A percentile compares a stretch with the other conserved stretches of the same genome.
phyloP scores from a whole-genome alignment of 495 filamentous ascomycete species.

The Lindgomyces ingoldianus region DNA sequence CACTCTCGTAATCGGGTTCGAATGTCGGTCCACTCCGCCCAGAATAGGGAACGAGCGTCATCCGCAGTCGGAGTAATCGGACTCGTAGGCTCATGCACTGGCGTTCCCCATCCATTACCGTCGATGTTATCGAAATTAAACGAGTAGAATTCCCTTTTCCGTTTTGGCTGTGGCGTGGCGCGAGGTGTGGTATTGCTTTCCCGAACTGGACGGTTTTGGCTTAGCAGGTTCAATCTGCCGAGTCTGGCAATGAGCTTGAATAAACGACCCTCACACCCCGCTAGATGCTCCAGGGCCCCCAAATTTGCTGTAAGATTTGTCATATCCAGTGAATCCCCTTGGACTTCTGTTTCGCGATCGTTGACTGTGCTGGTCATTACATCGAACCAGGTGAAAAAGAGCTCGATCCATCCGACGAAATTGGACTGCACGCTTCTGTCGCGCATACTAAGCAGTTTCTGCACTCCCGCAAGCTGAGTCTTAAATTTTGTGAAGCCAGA shows the following conservation, averaged over 20 bases:
- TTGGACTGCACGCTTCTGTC: conserved; percentile 62
- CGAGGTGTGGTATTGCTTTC: conserved; percentile 43
- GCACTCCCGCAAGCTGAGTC: conserved; percentile 91
- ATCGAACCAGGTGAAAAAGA: conserved; percentile 95
- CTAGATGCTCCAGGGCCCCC: conserved; percentile 80
- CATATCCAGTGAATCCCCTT: conserved; percentile 67
- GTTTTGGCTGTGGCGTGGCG: conserved; percentile 39
- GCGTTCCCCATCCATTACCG: conserved; percentile 60
- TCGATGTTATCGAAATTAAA: conserved; percentile 60
- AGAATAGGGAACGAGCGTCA: conserved; percentile 67
- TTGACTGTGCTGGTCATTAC: conserved; percentile 92
- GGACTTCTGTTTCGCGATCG: conserved; percentile 86
- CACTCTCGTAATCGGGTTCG: conserved; percentile 76
- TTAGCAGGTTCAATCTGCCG: conserved; percentile 84
- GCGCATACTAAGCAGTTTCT: conserved; percentile 83
- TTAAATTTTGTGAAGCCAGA: conserved; percentile 89
- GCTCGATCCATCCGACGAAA: conserved; percentile 86
- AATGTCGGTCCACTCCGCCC: conserved; percentile 82
- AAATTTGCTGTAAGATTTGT: conserved; percentile 66
- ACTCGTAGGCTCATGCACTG: conserved; percentile 31
- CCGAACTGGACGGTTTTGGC: conserved; percentile 58
- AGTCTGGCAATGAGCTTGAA: conserved; percentile 49
- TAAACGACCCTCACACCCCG: conserved; percentile 70
- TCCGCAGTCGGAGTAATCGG: conserved; percentile 52
- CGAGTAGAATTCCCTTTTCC: conserved; percentile 53